Conservation (phyloP, 345 rosid species). For the Brassica cretica region DNA sequence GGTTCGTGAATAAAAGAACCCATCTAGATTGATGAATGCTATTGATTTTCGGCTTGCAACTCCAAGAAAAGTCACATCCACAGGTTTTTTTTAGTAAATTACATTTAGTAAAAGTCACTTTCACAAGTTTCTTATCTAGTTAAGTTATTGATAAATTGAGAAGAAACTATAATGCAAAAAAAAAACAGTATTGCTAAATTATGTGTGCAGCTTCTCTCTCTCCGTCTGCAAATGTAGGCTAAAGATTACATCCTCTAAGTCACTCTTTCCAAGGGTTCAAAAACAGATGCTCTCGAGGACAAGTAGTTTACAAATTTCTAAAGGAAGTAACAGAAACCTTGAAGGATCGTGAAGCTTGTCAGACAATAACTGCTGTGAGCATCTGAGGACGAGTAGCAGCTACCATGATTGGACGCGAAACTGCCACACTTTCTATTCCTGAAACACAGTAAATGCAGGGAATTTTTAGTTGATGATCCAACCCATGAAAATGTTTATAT, state of each 20-base stretch:
- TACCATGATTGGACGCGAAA: neutral
- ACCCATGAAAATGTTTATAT: neutral
- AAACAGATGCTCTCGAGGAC: slow-evolving; percentile 30
- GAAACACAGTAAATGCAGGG: slow-evolving; percentile 12
- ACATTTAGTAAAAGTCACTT: neutral
- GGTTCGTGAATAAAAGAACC: slow-evolving; percentile 13
- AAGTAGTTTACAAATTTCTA: slow-evolving; percentile 23
- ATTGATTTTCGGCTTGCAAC: neutral
- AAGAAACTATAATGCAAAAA: neutral
- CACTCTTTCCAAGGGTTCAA: slow-evolving; percentile 28
- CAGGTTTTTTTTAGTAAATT: neutral
- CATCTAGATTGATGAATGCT: neutral
- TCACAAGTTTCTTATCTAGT: neutral
- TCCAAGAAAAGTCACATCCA: neutral
- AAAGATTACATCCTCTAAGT: slow-evolving; percentile 21
- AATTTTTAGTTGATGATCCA: neutral
- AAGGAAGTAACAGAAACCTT: slow-evolving; percentile 27
- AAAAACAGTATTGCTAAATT: slow-evolving; percentile 6
- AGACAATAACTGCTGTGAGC: slow-evolving; percentile 15
- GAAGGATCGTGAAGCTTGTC: slow-evolving; percentile 22
- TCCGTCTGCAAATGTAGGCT: slow-evolving; percentile 11
- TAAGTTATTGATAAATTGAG: neutral
- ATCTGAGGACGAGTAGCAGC: slow-evolving; percentile 1
- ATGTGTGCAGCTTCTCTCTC: slow-evolving; percentile 4
- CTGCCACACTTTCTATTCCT: slow-evolving; percentile 34